Conservation (phyloP, 2,329 filamentous ascomycete genomes). For the Lasiodiplodia hormozganensis region DNA sequence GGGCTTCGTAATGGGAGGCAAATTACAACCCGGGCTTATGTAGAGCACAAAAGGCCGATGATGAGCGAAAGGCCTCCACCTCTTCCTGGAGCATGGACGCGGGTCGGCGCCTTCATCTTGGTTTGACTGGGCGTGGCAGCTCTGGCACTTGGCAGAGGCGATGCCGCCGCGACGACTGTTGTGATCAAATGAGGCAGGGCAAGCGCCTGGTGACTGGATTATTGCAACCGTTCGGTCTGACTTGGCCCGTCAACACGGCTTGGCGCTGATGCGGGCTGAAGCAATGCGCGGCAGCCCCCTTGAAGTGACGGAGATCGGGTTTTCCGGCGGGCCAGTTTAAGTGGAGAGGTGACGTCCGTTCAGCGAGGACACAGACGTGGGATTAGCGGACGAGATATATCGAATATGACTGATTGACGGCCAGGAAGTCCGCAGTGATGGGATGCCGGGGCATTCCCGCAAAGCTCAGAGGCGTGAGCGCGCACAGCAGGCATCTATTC, state of each 20-base stretch:
- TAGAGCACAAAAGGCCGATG: slow-evolving; percentile 14
- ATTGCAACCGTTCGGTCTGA: slow-evolving; percentile 8
- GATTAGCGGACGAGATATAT: background rate
- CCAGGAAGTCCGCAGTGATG: background rate
- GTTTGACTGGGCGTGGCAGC: slow-evolving; percentile 26
- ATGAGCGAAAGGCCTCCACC: slow-evolving; percentile 12
- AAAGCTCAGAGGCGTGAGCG: background rate
- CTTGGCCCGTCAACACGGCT: slow-evolving; percentile 18
- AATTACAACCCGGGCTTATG: slow-evolving; percentile 17
- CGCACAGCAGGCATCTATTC: background rate
- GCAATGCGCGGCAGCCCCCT: slow-evolving; percentile 12
- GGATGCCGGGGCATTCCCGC: background rate
- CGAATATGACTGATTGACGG: background rate
- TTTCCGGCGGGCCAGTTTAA: background rate
- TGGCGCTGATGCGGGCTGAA: slow-evolving; percentile 23
- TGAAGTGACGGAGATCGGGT: slow-evolving; percentile 1
- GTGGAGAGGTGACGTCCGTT: slow-evolving; percentile 2
- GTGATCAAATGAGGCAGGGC: background rate
- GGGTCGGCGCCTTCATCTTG: slow-evolving; percentile 8
- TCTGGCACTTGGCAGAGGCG: slow-evolving; percentile 4
- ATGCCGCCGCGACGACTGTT: slow-evolving; percentile 4
- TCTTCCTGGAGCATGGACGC: background rate
- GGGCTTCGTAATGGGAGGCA: background rate
- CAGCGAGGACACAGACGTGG: background rate
- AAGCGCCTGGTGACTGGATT: slow-evolving; percentile 6